Evolutionary conservation across 192 early-diverging fungal genomes (phyloP).

Genomic region (Obelidium mucronatum): DNA sequence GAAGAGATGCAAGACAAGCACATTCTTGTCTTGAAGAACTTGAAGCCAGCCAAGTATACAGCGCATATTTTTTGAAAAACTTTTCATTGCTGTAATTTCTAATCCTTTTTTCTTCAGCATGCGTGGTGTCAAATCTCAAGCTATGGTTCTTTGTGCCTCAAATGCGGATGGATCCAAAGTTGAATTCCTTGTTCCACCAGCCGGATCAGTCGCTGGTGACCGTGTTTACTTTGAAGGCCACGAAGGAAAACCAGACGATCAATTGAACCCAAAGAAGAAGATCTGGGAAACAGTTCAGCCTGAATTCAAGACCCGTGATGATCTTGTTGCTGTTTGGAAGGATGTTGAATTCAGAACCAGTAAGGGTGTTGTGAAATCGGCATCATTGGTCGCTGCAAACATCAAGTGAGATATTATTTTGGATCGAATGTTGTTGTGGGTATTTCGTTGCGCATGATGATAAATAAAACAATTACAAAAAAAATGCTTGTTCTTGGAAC

Average conservation of each 20-base stretch:
- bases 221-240: conserved; percentile 89
- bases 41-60: conserved; percentile 83
- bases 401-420: conserved; percentile 47
- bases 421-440: too few relatives aligned
- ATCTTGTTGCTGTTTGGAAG: conserved; percentile 60
- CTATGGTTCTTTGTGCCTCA: conserved; percentile 95
- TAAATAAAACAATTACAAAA: too few relatives aligned
- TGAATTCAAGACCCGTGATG: conserved; percentile 61
- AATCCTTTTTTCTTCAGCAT: conserved; percentile 47
- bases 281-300: conserved; percentile 97
- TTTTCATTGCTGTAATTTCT: background rate
- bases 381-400: conserved; percentile 40
- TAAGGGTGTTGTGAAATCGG: conserved; percentile 55
- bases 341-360: conserved; percentile 51
- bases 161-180: conserved; percentile 80
- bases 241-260: conserved; percentile 84
- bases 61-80: background rate
- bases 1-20: conserved; percentile 78
- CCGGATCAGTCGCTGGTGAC: conserved; percentile 85
- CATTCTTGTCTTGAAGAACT: conserved; percentile 80
- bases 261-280: conserved; percentile 98
- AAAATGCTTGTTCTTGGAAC: too few relatives aligned
- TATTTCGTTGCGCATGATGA: too few relatives aligned
- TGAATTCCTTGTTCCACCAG: conserved; percentile 90
- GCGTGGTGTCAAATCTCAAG: conserved; percentile 94